phyloP scores from a whole-genome alignment of 2,329 filamentous ascomycete species.

The Penicillium frequentans region DNA sequence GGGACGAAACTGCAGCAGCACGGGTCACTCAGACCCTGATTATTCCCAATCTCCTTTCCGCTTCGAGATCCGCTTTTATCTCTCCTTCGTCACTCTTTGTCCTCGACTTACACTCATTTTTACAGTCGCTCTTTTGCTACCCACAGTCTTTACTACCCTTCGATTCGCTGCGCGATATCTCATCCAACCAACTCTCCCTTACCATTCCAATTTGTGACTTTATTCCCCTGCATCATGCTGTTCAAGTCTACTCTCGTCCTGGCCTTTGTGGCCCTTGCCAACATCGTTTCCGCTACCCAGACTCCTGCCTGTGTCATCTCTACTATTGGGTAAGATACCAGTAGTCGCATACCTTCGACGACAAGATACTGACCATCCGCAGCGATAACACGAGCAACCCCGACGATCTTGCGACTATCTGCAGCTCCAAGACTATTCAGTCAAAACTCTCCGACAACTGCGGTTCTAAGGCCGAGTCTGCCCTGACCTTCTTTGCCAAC shows the following conservation, averaged over 20 bases:
- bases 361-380: background rate
- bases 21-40: constrained; percentile 9
- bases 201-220: background rate
- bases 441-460: constrained; percentile 38
- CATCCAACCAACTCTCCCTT: background rate
- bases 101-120: constrained; percentile 18
- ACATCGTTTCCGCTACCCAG: constrained; percentile 42
- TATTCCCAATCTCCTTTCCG: constrained; percentile 15
- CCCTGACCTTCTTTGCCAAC: constrained; percentile 40
- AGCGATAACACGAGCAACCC: constrained; percentile 35
- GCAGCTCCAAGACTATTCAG: constrained; percentile 38
- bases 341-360: background rate
- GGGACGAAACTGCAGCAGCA: constrained; percentile 10
- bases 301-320: constrained; percentile 54
- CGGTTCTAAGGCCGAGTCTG: constrained; percentile 30
- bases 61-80: constrained; percentile 15
- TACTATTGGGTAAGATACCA: constrained; percentile 49
- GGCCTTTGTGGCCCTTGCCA: constrained; percentile 47
- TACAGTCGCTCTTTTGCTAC: constrained; percentile 23
- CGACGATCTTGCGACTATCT: constrained; percentile 40
- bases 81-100: constrained; percentile 24
- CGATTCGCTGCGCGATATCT: constrained; percentile 22
- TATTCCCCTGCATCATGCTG: constrained; percentile 39
- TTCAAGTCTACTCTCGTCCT: constrained; percentile 44
- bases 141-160: constrained; percentile 17